These are phyloP conservation scores for Ogataea pini DNA, from an alignment of 805 yeast species.

Conservation along the genomic window DNA sequence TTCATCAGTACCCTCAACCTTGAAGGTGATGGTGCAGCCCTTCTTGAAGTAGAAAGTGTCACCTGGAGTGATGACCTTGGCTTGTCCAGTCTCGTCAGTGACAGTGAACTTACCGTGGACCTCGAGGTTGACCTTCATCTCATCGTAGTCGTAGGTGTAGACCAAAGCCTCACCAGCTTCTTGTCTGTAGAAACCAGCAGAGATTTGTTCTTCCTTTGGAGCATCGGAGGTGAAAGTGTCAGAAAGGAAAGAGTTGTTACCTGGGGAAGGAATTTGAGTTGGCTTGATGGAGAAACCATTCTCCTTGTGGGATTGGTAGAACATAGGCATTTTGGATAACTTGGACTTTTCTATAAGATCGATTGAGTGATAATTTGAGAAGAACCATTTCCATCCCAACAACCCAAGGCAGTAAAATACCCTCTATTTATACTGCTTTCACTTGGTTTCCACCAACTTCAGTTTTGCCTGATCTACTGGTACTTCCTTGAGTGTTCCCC, in stretches of 20 bases:
- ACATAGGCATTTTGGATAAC: slow-evolving; percentile 50
- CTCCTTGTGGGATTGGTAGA: slow-evolving; percentile 52
- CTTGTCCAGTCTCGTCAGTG: slow-evolving; percentile 63
- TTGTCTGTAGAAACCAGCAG: slow-evolving; percentile 71
- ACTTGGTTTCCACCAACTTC: not conserved
- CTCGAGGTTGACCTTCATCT: slow-evolving; percentile 68
- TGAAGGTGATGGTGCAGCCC: slow-evolving; percentile 67
- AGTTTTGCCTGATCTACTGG: slow-evolving; percentile 1
- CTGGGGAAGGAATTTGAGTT: slow-evolving; percentile 62
- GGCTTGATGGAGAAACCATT: slow-evolving; percentile 53
- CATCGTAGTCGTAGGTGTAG: slow-evolving; percentile 67
- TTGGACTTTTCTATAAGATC: not conserved
- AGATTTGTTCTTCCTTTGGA: slow-evolving; percentile 57
- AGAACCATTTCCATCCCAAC: not conserved
- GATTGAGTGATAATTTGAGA: not conserved
- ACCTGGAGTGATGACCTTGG: slow-evolving; percentile 59
- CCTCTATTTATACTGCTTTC: slow-evolving; percentile 11
- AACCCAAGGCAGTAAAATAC: not conserved
- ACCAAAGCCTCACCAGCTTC: slow-evolving; percentile 67
- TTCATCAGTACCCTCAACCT: slow-evolving; percentile 42
- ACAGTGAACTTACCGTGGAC: slow-evolving; percentile 65
- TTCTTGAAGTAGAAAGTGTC: slow-evolving; percentile 67
- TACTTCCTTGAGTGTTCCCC: not conserved
- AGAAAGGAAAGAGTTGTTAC: slow-evolving; percentile 68
- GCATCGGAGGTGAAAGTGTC: slow-evolving; percentile 64